Conservation (phyloP, 345 rosid genomes). For the Bretschneidera sinensis region DNA sequence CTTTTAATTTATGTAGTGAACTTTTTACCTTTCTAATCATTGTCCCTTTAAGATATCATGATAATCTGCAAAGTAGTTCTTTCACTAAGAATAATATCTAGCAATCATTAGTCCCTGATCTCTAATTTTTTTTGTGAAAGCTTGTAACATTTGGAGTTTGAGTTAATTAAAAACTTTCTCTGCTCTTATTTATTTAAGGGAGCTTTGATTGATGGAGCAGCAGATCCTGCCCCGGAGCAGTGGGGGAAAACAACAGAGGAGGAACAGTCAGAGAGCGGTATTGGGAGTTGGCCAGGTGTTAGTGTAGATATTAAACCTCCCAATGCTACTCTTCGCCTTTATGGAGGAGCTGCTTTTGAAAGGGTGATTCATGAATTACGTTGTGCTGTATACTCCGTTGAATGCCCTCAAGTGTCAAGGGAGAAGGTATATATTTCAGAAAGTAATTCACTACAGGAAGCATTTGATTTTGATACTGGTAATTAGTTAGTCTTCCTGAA, state of each 20-base stretch:
- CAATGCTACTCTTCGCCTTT: conserved; percentile 81
- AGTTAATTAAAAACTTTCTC: conserved; percentile 10
- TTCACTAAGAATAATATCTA: background rate
- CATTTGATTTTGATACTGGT: conserved; percentile 4
- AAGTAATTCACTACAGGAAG: conserved; percentile 2
- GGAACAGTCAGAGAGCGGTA: conserved; percentile 81
- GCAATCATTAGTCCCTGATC: background rate
- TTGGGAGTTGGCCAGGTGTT: conserved; percentile 97
- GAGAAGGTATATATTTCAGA: conserved; percentile 59
- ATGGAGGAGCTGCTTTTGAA: conserved; percentile 99
- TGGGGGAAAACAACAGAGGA: conserved; percentile 93
- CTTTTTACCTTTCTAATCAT: too few relatives aligned
- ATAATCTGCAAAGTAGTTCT: too few relatives aligned
- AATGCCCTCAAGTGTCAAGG: conserved; percentile 88
- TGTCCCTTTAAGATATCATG: background rate
- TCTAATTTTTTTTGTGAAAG: conserved; percentile 2
- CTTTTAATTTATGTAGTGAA: too few relatives aligned
- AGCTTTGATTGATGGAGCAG: conserved; percentile 92
- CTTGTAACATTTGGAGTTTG: background rate
- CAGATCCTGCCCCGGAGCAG: conserved; percentile 95
- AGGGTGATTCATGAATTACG: conserved; percentile 91
- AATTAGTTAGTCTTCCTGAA: background rate
- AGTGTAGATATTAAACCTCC: conserved; percentile 69
- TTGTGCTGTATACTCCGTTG: conserved; percentile 93
- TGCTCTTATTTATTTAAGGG: conserved; percentile 45